Conservation (phyloP, 208 protist genomes). For the Leishmania aethiopica region DNA sequence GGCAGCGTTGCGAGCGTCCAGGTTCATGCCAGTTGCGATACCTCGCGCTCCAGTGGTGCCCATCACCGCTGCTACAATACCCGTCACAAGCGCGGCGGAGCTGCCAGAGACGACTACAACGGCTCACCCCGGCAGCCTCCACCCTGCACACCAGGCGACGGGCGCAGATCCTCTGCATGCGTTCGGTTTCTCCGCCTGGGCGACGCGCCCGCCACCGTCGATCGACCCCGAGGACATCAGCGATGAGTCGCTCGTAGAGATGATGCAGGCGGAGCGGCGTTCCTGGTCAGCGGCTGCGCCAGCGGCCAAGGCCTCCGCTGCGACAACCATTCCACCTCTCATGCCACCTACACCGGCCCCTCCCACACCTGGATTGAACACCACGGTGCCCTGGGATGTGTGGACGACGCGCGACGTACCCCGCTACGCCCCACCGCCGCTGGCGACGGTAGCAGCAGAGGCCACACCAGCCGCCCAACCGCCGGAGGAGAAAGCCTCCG, state of each 20-base stretch:
- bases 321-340: slow-evolving; percentile 17
- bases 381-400: slow-evolving; percentile 41
- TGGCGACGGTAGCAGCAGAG: neutral
- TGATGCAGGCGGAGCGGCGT: slow-evolving; percentile 45
- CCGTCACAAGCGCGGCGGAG: slow-evolving; percentile 4
- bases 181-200: slow-evolving; percentile 22
- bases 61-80: slow-evolving; percentile 9
- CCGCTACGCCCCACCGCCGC: slow-evolving; percentile 17
- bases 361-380: slow-evolving; percentile 40
- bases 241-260: slow-evolving; percentile 40
- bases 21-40: slow-evolving; percentile 51
- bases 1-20: slow-evolving; percentile 53
- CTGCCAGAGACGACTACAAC: neutral
- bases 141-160: neutral
- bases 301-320: neutral
- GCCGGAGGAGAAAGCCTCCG: neutral
- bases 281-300: slow-evolving; percentile 15
- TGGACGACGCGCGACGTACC: slow-evolving; percentile 44
- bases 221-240: slow-evolving; percentile 36
- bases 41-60: slow-evolving; percentile 44
- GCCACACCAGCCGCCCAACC: neutral
- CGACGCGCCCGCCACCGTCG: slow-evolving; percentile 23
- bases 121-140: neutral
- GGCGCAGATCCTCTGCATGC: neutral
- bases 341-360: slow-evolving; percentile 55